Conservation (phyloP, 768 basidiomycete species). For the Tephrocybe sp. region DNA sequence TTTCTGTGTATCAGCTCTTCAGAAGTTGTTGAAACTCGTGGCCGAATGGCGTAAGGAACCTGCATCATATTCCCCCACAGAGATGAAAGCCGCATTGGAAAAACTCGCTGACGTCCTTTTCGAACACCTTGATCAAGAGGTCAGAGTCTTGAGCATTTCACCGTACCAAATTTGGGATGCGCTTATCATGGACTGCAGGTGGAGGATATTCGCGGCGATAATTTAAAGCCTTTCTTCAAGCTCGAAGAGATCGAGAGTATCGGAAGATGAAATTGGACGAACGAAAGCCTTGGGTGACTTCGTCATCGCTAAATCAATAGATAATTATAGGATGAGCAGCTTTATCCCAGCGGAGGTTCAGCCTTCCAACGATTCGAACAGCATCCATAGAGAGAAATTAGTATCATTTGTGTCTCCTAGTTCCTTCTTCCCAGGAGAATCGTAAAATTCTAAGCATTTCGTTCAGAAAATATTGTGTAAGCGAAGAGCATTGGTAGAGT, state of each 20-base stretch:
- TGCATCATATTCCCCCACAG: conserved; percentile 44
- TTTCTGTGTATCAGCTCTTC: conserved; percentile 34
- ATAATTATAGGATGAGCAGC: too few species aligned
- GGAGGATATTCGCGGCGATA: conserved; percentile 45
- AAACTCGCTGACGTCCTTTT: conserved; percentile 48
- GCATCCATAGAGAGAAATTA: too few species aligned
- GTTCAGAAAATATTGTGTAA: too few species aligned
- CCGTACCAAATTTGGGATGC: neutral
- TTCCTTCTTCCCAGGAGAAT: too few species aligned
- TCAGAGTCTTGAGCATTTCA: conserved; percentile 12
- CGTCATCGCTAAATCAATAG: too few species aligned
- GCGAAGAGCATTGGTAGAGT: too few species aligned
- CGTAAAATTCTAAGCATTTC: too few species aligned
- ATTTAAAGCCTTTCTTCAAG: conserved; percentile 52
- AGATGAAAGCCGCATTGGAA: conserved; percentile 50
- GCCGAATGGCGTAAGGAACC: conserved; percentile 42
- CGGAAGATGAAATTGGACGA: conserved; percentile 3
- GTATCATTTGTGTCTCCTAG: too few species aligned
- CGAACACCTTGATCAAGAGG: conserved; percentile 54
- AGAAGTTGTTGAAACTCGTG: conserved; percentile 37
- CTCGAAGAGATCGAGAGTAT: conserved; percentile 40
- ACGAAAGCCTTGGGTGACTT: too few species aligned
- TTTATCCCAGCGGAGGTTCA: too few species aligned
- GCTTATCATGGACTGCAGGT: conserved; percentile 30
- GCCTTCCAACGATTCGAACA: too few species aligned